Base-by-base conservation (phyloP, 306 rosid species). In the Trifolium fragiferum region DNA sequence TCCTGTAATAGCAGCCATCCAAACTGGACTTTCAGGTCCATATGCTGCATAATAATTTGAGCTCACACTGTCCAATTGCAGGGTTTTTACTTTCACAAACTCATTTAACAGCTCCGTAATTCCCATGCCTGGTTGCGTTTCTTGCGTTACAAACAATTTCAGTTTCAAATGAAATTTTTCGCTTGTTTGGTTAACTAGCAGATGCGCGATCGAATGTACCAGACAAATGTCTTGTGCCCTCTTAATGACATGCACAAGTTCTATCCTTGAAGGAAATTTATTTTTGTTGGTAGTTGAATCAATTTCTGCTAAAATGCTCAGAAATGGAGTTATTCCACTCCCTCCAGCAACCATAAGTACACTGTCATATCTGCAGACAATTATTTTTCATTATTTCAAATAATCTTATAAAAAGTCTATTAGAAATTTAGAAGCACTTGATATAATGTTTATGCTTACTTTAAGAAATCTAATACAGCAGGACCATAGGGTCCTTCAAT, bases 401-500 rank as follows among this genome's bases (percentile, higher is more conserved):
- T 68, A 46, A 75, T 70, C 54, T 57, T 53, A 47, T 21, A 33
- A 27, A 66, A 40, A 37, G 35, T 74, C 44, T 68, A 73, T 46
- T 40, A 47, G 55, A 49, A 49, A 49, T 49, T n/a, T 15, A 4
- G 15, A 80, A 53, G 74, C 67, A 50, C 3, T 27, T 37, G 8
- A 25, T 49, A 8, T 49, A 25, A 25, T 60, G 18, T 49, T 32
- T 68, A 79, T 53, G 46, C 80, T 76, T 63, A 94, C 97, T 90
- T 85, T 75, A 83, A 77, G 77, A 86, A 87, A 75, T 87, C 86
- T 77, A 85, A 58, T 15, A 92, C 86, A 66, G 90, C 70, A 70
- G 96, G 97, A 77, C 90, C 98, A 81, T 94, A 91, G 66, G 98
- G 98, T 72, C 98, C 98, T 85, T 94, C 95, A 37, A 88, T 82